These are phyloP conservation scores for Biscogniauxia sp. DNA, from an alignment of 2,329 filamentous ascomycete species.

Conservation along the genomic window DNA sequence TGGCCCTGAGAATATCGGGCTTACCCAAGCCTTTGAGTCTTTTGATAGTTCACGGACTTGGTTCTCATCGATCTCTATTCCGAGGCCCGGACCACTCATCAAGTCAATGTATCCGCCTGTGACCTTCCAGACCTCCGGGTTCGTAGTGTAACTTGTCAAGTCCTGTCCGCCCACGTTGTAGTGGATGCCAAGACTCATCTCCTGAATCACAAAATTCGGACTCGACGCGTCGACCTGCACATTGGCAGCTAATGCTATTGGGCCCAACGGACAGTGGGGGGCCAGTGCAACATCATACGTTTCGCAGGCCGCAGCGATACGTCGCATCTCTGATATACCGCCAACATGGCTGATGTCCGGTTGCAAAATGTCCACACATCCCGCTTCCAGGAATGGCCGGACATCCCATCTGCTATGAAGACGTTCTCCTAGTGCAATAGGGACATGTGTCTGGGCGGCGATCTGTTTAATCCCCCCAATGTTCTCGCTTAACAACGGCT, in stretches of 20 bases:
- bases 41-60: constrained; percentile 58
- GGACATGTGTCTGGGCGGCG: constrained; percentile 51
- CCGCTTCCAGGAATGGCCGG: constrained; percentile 67
- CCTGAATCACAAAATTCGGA: constrained; percentile 70
- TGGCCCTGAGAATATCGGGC: constrained; percentile 42
- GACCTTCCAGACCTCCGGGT: constrained; percentile 64
- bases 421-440: constrained; percentile 71
- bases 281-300: constrained; percentile 72
- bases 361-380: constrained; percentile 68
- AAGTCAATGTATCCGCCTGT: constrained; percentile 64
- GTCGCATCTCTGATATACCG: constrained; percentile 68
- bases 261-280: constrained; percentile 71
- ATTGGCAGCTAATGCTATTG: constrained; percentile 69
- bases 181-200: constrained; percentile 78
- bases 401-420: constrained; percentile 69
- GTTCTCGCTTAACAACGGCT: constrained; percentile 70
- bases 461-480: constrained; percentile 62
- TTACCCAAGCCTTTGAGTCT: constrained; percentile 59
- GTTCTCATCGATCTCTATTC: constrained; percentile 71
- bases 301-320: constrained; percentile 70
- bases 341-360: constrained; percentile 71
- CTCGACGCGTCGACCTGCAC: constrained; percentile 63
- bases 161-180: constrained; percentile 63
- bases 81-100: constrained; percentile 59
- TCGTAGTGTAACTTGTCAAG: constrained; percentile 63